phyloP scores from a whole-genome alignment of 371 early-diverging fungal species.

The Rhizopus stolonifer region DNA sequence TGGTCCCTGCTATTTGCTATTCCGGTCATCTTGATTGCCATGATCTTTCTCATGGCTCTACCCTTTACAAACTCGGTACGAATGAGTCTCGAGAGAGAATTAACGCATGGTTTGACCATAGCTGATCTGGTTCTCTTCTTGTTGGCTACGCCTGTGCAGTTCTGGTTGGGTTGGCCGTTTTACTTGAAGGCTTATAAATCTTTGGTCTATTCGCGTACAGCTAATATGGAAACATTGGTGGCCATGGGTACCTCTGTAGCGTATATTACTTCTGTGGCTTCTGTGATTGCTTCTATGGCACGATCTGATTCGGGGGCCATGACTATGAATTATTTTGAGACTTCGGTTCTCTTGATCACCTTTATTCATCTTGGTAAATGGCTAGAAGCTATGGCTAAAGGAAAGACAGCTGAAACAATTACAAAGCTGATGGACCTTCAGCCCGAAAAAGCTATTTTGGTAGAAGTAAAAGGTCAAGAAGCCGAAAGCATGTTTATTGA shows the following conservation, averaged over 20 bases:
- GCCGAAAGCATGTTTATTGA: conserved; percentile 19
- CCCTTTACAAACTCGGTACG: conserved; percentile 43
- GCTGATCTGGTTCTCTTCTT: conserved; percentile 52
- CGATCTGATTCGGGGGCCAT: conserved; percentile 22
- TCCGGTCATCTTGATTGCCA: conserved; percentile 59
- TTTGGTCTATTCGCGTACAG: conserved; percentile 55
- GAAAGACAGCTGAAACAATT: conserved; percentile 69
- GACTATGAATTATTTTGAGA: conserved; percentile 67
- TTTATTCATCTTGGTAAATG: conserved; percentile 72
- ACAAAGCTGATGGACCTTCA: conserved; percentile 69
- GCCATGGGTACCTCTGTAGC: conserved; percentile 70
- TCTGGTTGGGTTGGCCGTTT: conserved; percentile 56
- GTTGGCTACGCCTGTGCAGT: conserved; percentile 60
- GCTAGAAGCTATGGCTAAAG: conserved; percentile 70
- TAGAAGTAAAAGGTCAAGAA: conserved; percentile 13
- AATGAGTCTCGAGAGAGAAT: conserved; percentile 29
- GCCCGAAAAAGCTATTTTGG: conserved; percentile 61
- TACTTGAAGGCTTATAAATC: conserved; percentile 57
- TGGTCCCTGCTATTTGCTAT: conserved; percentile 61
- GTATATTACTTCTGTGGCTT: conserved; percentile 57
- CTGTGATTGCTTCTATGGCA: conserved; percentile 56
- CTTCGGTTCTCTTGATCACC: conserved; percentile 64
- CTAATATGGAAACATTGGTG: conserved; percentile 72
- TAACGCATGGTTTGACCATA: conserved; percentile 47
- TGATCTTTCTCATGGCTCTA: conserved; percentile 64